Base-by-base conservation (phyloP, 2,329 filamentous ascomycete species). In the Penicillium sp. region DNA sequence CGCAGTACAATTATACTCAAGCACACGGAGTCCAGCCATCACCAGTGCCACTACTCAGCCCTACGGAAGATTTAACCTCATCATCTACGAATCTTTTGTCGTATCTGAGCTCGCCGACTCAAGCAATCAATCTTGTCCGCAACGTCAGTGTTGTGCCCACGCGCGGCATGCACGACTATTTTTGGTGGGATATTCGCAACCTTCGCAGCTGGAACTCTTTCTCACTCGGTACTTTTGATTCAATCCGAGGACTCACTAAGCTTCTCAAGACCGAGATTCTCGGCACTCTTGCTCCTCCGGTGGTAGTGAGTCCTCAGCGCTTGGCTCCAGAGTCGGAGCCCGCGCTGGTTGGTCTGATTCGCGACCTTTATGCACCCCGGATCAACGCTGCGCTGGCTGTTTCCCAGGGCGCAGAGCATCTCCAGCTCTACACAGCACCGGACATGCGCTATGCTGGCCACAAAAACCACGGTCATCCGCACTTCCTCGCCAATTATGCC, bases 111-210 rank as follows among this genome's bases (percentile, higher is more conserved):
- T 79, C 81, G 0, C 76, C 88, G 54, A 96, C 95, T 67, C 91
- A 92, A 18, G 86, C 90, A 21, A 88, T 92, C 16, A 87, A 87
- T 38, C 79, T 96, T 31, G 90, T 95, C 34, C 87, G 87, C 66
- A 88, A 87, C 61, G 83, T 93, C 61, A 89, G 87, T 54, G 86
- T 87, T 68, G 69, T 85, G 75, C 59, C 78, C 79, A 65, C 83
- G 79, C 58, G 88, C 85, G 70, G 85, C 80, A 65, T 82, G 80
- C 73, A 87, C 64, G 90, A 87, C 70, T 86, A 95, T 76, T 96
- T 93, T 73, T 97, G 93, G 93, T 96, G 90, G 89, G 93, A 97
- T 66, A 82, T 95, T 53, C 88, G 93, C 62, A 93, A 95, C 69
- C 79, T 96, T 60, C 85, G 89, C 57, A 82, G 85, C 56, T 96